Percentiles rank a stretch among this genome's conserved stretches.
Evolutionary conservation across 805 yeast genomes (phyloP).

Genomic region (Myxozyma neotropica): DNA sequence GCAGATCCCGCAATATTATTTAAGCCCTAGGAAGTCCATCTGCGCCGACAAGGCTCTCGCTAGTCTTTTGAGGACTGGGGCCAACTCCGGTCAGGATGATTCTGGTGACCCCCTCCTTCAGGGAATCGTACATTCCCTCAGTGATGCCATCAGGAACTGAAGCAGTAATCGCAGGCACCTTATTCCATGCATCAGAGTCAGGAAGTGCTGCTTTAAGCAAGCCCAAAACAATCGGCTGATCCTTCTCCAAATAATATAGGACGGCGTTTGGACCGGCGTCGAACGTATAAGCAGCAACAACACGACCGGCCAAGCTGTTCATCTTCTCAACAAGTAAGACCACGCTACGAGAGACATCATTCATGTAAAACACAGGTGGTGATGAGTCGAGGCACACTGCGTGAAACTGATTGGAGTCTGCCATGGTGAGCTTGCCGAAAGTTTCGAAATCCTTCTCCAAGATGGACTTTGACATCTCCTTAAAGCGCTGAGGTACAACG

Average conservation of each 20-base stretch:
- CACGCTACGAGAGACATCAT: conserved; percentile 83
- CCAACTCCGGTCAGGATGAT: conserved; percentile 87
- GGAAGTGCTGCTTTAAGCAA: conserved; percentile 63
- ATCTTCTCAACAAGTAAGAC: conserved; percentile 77
- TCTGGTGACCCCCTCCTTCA: conserved; percentile 73
- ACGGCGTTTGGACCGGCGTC: conserved; percentile 99
- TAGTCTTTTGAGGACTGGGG: conserved; percentile 73
- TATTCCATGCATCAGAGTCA: conserved; percentile 70
- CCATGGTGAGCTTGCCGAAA: conserved; percentile 92
- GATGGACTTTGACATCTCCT: conserved; percentile 79
- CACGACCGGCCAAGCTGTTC: conserved; percentile 62
- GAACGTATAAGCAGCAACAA: conserved; percentile 92
- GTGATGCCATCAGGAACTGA: conserved; percentile 42
- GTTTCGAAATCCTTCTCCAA: conserved; percentile 67
- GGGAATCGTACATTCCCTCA: conserved; percentile 52
- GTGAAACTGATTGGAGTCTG: conserved; percentile 95
- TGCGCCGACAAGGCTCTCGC: conserved; percentile 58
- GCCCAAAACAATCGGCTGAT: conserved; percentile 75
- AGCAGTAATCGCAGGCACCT: conserved; percentile 38
- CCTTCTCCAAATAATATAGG: conserved; percentile 75
- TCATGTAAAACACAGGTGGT: conserved; percentile 94
- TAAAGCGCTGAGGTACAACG: conserved; percentile 86
- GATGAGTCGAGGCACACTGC: conserved; percentile 94
- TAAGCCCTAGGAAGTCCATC: conserved; percentile 59
- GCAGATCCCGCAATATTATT: not conserved